Evolutionary conservation across 257 asterid genomes (phyloP).

Genomic region (Salvia hispanica): DNA sequence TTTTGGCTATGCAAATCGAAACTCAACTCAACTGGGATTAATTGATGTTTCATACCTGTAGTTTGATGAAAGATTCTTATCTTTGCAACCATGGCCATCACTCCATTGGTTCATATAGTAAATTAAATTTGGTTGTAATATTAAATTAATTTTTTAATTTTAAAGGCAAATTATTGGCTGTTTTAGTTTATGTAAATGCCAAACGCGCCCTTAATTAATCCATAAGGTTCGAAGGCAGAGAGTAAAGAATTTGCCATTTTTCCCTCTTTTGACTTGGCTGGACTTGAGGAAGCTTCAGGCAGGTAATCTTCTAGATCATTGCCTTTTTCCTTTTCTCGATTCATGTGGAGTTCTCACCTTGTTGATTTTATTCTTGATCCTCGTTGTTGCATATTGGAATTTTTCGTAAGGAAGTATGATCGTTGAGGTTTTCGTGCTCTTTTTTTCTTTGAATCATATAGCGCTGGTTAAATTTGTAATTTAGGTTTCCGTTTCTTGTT

Average conservation of each 20-base stretch:
- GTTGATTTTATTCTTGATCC: conserved; percentile 36
- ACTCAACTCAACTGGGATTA: no score
- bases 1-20: no score
- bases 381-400: conserved; percentile 23
- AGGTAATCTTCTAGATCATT: conserved; percentile 27
- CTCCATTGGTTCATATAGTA: no score
- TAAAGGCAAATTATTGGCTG: no score
- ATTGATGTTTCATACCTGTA: no score
- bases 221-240: no score
- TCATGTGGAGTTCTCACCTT: conserved; percentile 21
- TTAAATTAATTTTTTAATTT: no score
- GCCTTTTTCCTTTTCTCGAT: conserved; percentile 5
- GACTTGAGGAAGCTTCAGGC: conserved; percentile 39
- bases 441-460: conserved; percentile 34
- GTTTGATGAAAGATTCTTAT: no score
- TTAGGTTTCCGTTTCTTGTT: conserved; percentile 33
- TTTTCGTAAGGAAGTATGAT: conserved; percentile 36
- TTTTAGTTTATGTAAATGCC: no score
- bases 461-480: conserved; percentile 36
- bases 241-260: conserved; percentile 27
- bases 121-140: no score
- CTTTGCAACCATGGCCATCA: no score
- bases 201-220: no score
- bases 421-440: conserved; percentile 39
- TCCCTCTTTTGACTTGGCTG: conserved; percentile 41